Conservation (phyloP, 208 protist genomes). For the Trypanosomatidae sp. region DNA sequence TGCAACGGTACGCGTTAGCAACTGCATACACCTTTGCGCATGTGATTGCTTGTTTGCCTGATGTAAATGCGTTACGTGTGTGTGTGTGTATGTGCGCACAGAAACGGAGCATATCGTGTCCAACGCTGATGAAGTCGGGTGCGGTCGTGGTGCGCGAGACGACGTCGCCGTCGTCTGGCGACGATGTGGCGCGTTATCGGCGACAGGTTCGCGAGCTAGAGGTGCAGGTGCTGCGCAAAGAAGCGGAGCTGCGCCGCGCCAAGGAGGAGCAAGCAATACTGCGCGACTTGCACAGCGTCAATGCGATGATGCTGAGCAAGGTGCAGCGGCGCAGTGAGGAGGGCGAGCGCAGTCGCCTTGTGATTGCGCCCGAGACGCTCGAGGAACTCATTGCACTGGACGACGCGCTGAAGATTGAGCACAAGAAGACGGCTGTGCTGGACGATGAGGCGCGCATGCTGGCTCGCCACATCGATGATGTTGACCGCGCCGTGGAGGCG, state of each 20-base stretch:
- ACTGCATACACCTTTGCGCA: too few relatives aligned
- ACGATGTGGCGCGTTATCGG: slow-evolving; percentile 31
- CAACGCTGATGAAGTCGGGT: too few relatives aligned
- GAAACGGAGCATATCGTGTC: too few relatives aligned
- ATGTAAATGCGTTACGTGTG: too few relatives aligned
- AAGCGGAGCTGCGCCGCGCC: slow-evolving; percentile 59
- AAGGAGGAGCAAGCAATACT: slow-evolving; percentile 67
- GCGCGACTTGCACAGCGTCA: slow-evolving; percentile 57
- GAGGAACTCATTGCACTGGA: slow-evolving; percentile 43
- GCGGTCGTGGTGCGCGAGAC: slow-evolving; percentile 27
- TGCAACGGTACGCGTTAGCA: too few relatives aligned
- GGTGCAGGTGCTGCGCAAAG: slow-evolving; percentile 45
- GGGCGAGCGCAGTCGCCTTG: slow-evolving; percentile 4
- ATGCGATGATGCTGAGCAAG: slow-evolving; percentile 70
- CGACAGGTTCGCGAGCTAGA: slow-evolving; percentile 49
- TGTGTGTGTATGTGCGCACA: too few relatives aligned
- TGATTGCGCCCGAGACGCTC: slow-evolving; percentile 46
- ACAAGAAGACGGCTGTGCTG: slow-evolving; percentile 36
- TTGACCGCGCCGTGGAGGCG: slow-evolving; percentile 44
- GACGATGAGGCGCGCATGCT: slow-evolving; percentile 28
- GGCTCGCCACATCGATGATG: slow-evolving; percentile 26
- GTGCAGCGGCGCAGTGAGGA: slow-evolving; percentile 7
- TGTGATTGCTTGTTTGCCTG: too few relatives aligned
- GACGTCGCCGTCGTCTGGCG: slow-evolving; percentile 11
- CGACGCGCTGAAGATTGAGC: slow-evolving; percentile 56